Conservation (phyloP, 768 basidiomycete species). For the Boletus eberwhitei region DNA sequence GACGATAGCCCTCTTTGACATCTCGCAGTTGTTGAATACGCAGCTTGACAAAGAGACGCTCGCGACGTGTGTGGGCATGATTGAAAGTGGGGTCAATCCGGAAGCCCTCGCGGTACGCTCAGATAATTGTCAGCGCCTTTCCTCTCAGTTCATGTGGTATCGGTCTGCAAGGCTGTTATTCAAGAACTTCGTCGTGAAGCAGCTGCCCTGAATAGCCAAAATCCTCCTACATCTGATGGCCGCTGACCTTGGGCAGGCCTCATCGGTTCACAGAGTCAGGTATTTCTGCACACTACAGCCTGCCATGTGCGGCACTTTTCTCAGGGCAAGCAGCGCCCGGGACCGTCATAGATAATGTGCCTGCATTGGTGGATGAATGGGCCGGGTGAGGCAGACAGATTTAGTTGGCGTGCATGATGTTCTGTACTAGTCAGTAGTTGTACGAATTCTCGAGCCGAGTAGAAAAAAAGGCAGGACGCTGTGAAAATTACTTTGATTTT, state of each 20-base stretch:
- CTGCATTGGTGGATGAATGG: conserved; percentile 9
- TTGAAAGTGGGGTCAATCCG: conserved; percentile 89
- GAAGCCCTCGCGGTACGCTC: conserved; percentile 81
- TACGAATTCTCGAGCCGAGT: background rate
- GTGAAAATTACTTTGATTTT: conserved; percentile 13
- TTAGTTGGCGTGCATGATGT: conserved; percentile 15
- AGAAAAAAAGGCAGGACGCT: background rate
- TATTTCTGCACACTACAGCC: background rate
- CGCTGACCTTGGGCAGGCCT: conserved; percentile 12
- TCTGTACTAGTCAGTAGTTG: conserved; percentile 14
- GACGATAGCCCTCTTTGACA: conserved; percentile 71
- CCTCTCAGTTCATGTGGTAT: conserved; percentile 3
- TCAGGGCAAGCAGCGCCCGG: background rate
- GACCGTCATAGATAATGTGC: conserved; percentile 1
- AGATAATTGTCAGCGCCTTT: background rate
- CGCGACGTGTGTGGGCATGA: conserved; percentile 89
- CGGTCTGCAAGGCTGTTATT: conserved; percentile 62
- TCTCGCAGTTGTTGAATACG: conserved; percentile 85
- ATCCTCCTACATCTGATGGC: conserved; percentile 18
- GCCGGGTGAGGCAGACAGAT: conserved; percentile 12
- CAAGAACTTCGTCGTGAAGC: conserved; percentile 79
- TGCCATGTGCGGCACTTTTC: background rate
- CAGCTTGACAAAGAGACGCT: conserved; percentile 86
- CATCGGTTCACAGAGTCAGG: background rate
- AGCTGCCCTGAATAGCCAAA: conserved; percentile 36